phyloP scores from a whole-genome alignment of 2,329 filamentous ascomycete genomes.

The Colletotrichum phormii region DNA sequence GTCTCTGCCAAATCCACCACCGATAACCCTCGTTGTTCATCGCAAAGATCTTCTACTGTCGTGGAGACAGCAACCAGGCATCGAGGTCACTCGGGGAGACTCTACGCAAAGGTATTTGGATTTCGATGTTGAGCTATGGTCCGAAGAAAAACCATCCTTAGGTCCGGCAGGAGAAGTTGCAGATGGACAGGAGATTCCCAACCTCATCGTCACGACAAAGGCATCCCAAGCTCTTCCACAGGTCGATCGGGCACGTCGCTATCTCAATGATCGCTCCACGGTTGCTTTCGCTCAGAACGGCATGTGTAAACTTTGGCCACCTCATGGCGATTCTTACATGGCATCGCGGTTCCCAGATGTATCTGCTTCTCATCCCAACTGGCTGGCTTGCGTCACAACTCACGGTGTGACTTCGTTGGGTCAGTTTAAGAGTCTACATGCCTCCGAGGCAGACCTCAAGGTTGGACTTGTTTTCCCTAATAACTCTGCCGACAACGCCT shows the following conservation, averaged over 20 bases:
- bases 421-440: constrained; percentile 64
- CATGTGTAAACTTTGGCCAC: constrained; percentile 76
- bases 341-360: constrained; percentile 51
- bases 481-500: constrained; percentile 23
- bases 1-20: constrained; percentile 69
- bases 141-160: constrained; percentile 52
- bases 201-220: constrained; percentile 85
- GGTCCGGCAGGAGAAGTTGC: constrained; percentile 55
- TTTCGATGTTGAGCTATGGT: constrained; percentile 68
- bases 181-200: constrained; percentile 64
- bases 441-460: constrained; percentile 59
- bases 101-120: constrained; percentile 45
- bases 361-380: constrained; percentile 66
- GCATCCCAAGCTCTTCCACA: constrained; percentile 75
- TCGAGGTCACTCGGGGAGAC: constrained; percentile 56
- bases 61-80: constrained; percentile 58
- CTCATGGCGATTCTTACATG: constrained; percentile 58
- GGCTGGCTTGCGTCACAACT: constrained; percentile 74
- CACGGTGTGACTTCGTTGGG: constrained; percentile 66
- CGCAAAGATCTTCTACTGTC: constrained; percentile 60
- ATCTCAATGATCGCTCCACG: constrained; percentile 74
- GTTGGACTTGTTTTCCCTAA: constrained; percentile 59
- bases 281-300: constrained; percentile 91
- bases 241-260: constrained; percentile 65
- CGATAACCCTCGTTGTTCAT: constrained; percentile 85